phyloP scores from a whole-genome alignment of 306 rosid genomes.

The Prunus kanzakura region DNA sequence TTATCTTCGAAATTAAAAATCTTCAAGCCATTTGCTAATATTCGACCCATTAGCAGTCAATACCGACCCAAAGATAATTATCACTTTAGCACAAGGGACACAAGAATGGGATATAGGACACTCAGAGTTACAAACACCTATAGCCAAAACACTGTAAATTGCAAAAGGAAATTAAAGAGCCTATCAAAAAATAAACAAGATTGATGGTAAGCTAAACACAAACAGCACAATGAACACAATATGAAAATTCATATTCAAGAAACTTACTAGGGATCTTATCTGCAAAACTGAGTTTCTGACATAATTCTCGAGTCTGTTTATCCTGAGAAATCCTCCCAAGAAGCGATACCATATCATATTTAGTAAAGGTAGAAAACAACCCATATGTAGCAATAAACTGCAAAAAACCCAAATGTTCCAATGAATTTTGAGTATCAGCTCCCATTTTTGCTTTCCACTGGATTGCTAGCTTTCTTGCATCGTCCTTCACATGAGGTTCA shows the following conservation, averaged over 20 bases:
- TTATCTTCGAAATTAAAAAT: neutral
- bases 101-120: neutral
- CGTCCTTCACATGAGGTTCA: slow-evolving; percentile 33
- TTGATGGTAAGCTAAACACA: neutral
- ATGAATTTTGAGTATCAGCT: slow-evolving; percentile 24
- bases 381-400: slow-evolving; percentile 43
- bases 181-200: neutral
- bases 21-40: neutral
- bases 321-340: slow-evolving; percentile 39
- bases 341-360: slow-evolving; percentile 39
- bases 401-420: slow-evolving; percentile 48
- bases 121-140: neutral
- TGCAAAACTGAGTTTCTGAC: slow-evolving; percentile 33
- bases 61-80: neutral
- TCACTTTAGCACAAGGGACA: neutral
- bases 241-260: slow-evolving; percentile 1
- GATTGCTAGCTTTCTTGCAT: slow-evolving; percentile 48
- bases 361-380: slow-evolving; percentile 33
- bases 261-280: slow-evolving; percentile 48
- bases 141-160: neutral
- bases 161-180: neutral
- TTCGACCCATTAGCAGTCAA: neutral
- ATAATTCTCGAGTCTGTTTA: slow-evolving; percentile 39
- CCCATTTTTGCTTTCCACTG: slow-evolving; percentile 37
- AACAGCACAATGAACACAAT: neutral